Conservation (phyloP, 192 early-diverging fungal genomes). For the Paraglomus brasilianum region DNA sequence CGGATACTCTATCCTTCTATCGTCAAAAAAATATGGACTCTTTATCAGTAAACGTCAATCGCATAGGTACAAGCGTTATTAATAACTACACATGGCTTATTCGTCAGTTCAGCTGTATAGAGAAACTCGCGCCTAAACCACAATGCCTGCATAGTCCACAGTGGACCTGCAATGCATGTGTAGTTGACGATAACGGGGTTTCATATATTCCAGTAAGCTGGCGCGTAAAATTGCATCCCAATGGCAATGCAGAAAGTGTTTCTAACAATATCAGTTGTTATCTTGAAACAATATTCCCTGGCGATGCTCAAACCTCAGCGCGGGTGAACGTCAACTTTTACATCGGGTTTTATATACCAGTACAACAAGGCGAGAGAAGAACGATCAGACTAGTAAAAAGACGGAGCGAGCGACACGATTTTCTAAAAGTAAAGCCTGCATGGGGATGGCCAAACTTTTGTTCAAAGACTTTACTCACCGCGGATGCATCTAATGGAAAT, state of each 20-base stretch:
- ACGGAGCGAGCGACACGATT: conserved; percentile 5
- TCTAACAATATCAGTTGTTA: background rate
- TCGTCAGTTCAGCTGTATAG: background rate
- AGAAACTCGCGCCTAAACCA: conserved; percentile 15
- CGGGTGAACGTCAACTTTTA: conserved; percentile 24
- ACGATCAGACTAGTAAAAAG: conserved; percentile 4
- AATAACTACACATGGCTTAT: conserved; percentile 20
- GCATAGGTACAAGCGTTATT: conserved; percentile 14
- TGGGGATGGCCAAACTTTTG: conserved; percentile 25
- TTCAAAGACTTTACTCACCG: background rate
- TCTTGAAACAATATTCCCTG: conserved; percentile 6
- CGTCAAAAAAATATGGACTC: background rate
- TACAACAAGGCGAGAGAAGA: conserved; percentile 13
- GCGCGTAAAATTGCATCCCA: conserved; percentile 12
- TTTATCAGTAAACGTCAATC: background rate
- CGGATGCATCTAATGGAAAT: background rate
- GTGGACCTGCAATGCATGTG: conserved; percentile 2
- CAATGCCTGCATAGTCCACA: conserved; percentile 21
- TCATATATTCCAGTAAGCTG: conserved; percentile 8
- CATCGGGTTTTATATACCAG: conserved; percentile 15
- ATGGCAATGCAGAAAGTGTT: conserved; percentile 3
- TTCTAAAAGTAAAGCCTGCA: conserved; percentile 20
- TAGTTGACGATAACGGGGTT: background rate
- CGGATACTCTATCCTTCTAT: no score
- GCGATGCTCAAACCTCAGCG: background rate